phyloP scores from a whole-genome alignment of 1,284 basidiomycete genomes.

The Coniferiporia sulphurascens region DNA sequence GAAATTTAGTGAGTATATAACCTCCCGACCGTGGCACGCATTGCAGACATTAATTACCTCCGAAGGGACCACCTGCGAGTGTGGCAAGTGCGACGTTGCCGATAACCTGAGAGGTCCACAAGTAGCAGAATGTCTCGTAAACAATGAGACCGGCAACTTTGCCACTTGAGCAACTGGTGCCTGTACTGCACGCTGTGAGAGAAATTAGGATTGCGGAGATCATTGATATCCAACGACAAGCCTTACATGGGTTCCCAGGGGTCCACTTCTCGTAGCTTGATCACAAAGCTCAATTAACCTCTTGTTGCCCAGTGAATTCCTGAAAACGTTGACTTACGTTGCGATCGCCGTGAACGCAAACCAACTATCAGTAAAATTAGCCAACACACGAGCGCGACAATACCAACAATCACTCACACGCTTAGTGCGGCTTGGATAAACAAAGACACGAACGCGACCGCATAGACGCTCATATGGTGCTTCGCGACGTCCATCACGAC shows the following conservation, averaged over 20 bases:
- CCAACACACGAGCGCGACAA: slow-evolving; percentile 16
- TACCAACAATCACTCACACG: slow-evolving; percentile 42
- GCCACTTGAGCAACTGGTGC: slow-evolving; percentile 43
- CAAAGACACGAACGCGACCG: slow-evolving; percentile 70
- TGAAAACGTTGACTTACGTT: slow-evolving; percentile 40
- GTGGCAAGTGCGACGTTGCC: slow-evolving; percentile 78
- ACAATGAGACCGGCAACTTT: slow-evolving; percentile 70
- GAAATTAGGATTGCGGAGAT: not conserved
- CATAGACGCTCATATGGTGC: slow-evolving; percentile 76
- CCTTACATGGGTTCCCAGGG: slow-evolving; percentile 62
- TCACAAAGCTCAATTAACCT: slow-evolving; percentile 4
- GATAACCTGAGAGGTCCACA: slow-evolving; percentile 80
- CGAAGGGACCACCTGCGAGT: slow-evolving; percentile 69
- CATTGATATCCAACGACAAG: not conserved
- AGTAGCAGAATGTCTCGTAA: slow-evolving; percentile 76
- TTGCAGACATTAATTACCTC: slow-evolving; percentile 33
- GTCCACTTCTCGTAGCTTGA: slow-evolving; percentile 72
- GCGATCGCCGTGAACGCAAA: slow-evolving; percentile 67
- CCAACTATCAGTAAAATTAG: slow-evolving; percentile 42
- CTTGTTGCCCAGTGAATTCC: not conserved
- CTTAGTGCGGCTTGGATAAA: slow-evolving; percentile 66
- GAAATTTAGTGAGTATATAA: not conserved
- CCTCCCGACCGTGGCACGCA: not conserved
- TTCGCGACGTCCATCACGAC: slow-evolving; percentile 81
- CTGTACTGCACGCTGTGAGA: slow-evolving; percentile 34